Percentiles rank a stretch among this genome's conserved stretches.
Conservation (phyloP, 1,284 basidiomycete species). For the Coriolopsis trogii region DNA sequence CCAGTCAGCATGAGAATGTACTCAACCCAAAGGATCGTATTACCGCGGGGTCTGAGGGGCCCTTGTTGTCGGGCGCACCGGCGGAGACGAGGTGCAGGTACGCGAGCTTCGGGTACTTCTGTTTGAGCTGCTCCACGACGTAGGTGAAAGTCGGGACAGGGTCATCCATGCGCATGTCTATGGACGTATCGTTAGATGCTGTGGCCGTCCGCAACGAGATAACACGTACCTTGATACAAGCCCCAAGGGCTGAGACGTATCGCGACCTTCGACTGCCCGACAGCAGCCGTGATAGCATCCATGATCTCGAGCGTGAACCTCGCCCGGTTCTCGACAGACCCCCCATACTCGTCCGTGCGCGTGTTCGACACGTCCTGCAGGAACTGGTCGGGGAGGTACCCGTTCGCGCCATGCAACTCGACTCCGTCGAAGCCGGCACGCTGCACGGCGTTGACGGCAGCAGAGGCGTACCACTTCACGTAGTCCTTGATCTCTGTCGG, state of each 20-base stretch:
- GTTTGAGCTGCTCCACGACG: conserved; percentile 37
- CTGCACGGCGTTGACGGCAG: conserved; percentile 45
- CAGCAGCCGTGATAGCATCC: conserved; percentile 42
- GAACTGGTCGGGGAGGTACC: conserved; percentile 48
- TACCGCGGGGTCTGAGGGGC: neutral
- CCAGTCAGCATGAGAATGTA: neutral
- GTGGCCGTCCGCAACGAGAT: neutral
- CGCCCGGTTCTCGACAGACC: conserved; percentile 54
- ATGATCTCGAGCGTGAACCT: conserved; percentile 56
- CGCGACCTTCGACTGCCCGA: conserved; percentile 44
- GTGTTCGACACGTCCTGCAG: conserved; percentile 49
- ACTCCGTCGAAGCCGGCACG: conserved; percentile 52
- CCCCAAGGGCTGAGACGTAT: conserved; percentile 59
- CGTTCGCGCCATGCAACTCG: conserved; percentile 35
- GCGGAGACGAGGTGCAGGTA: conserved; percentile 56
- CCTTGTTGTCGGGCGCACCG: conserved; percentile 26
- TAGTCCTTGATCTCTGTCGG: conserved; percentile 46
- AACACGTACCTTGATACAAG: conserved; percentile 34
- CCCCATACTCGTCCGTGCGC: conserved; percentile 63
- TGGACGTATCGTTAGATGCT: neutral
- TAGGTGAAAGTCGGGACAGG: conserved; percentile 47
- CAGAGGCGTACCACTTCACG: conserved; percentile 37
- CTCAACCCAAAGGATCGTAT: neutral
- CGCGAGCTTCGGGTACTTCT: conserved; percentile 48
- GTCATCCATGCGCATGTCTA: conserved; percentile 48